phyloP scores from a whole-genome alignment of 768 basidiomycete genomes.

The Polyporus arcularius region DNA sequence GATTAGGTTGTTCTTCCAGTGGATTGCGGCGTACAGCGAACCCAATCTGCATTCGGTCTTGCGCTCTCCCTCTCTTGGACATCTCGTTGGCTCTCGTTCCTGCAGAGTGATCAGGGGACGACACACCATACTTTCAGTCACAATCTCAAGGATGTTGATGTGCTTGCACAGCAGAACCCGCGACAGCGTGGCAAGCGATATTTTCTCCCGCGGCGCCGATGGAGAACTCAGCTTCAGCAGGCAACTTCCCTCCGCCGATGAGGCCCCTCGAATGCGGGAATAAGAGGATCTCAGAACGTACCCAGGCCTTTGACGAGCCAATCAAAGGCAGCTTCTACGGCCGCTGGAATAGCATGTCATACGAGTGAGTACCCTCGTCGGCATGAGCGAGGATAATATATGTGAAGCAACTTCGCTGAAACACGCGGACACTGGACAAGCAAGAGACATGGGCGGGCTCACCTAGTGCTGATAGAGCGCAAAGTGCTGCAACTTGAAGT shows the following conservation, averaged over 20 bases:
- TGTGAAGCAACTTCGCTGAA: constrained; percentile 5
- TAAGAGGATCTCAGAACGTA: constrained; percentile 10
- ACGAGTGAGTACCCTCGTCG: constrained; percentile 5
- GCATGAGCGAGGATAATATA: background rate
- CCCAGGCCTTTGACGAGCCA: constrained; percentile 6
- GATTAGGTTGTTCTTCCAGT: background rate
- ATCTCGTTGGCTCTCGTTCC: background rate
- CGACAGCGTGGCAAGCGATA: background rate
- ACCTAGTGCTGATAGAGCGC: background rate
- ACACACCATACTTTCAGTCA: background rate
- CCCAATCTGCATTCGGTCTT: background rate
- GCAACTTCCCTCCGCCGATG: constrained; percentile 10
- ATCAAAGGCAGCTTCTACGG: constrained; percentile 8
- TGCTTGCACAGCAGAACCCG: background rate
- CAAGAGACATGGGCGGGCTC: background rate
- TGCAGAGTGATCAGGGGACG: background rate
- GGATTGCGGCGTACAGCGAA: background rate
- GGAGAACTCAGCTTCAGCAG: constrained; percentile 4
- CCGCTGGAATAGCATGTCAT: constrained; percentile 4
- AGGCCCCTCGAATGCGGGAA: constrained; percentile 11
- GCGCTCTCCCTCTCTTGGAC: constrained; percentile 4
- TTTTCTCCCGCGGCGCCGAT: constrained; percentile 14
- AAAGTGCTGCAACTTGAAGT: background rate
- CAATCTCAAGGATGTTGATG: background rate
- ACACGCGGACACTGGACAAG: background rate